phyloP scores from a whole-genome alignment of 2,329 filamentous ascomycete species.

The Pseudogymnoascus sp. region DNA sequence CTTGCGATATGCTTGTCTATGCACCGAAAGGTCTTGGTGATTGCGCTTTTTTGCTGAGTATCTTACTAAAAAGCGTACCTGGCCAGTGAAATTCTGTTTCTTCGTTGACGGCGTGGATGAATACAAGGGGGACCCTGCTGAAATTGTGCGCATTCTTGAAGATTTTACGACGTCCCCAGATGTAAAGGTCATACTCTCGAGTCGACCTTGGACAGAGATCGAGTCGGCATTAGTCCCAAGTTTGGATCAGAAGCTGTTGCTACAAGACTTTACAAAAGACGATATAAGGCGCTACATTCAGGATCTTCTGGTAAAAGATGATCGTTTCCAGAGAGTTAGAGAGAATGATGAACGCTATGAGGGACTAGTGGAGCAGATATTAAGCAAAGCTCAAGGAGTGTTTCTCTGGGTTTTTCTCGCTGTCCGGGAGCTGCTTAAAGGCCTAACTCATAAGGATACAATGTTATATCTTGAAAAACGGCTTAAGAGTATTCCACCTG shows the following conservation, averaged over 20 bases:
- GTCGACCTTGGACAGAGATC: constrained; percentile 16
- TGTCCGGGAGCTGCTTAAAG: constrained; percentile 7
- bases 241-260: neutral
- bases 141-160: constrained; percentile 7
- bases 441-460: constrained; percentile 13
- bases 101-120: constrained; percentile 21
- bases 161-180: neutral
- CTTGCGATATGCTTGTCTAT: neutral
- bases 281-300: neutral
- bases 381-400: constrained; percentile 3
- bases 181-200: constrained; percentile 17
- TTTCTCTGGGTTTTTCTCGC: constrained; percentile 16
- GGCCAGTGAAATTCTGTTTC: constrained; percentile 11
- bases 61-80: neutral
- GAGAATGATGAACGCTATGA: neutral
- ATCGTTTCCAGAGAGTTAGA: neutral
- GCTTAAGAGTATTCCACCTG: constrained; percentile 17
- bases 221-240: neutral
- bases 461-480: constrained; percentile 17
- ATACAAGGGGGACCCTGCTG: constrained; percentile 12
- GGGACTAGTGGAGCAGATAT: neutral
- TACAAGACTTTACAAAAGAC: neutral
- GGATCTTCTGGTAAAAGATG: neutral
- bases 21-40: neutral
- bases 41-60: neutral